Conservation (phyloP, 352 stramenopile genomes). For the Elongisporangium undulatum region DNA sequence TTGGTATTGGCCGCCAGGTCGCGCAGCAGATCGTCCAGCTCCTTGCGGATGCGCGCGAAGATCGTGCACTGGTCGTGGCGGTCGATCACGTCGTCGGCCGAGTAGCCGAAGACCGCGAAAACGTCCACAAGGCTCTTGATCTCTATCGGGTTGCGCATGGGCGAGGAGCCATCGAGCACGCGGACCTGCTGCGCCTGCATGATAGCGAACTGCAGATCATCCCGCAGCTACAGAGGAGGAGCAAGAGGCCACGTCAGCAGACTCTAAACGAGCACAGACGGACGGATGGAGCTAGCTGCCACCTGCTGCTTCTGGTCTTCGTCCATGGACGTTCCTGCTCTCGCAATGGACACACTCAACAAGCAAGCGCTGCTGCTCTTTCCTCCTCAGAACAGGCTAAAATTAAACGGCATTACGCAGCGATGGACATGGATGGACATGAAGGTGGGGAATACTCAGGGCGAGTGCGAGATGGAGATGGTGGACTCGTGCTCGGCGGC, state of each 20-base stretch:
- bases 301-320: slow-evolving; percentile 59
- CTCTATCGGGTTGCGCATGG: slow-evolving; percentile 48
- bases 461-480: background rate
- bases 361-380: background rate
- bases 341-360: too few relatives aligned
- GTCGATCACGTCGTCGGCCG: slow-evolving; percentile 57
- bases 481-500: background rate
- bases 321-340: slow-evolving; percentile 26
- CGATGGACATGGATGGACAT: background rate
- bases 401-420: background rate
- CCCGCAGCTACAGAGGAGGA: slow-evolving; percentile 40
- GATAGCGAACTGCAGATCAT: slow-evolving; percentile 74
- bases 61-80: slow-evolving; percentile 68
- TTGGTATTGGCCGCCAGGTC: slow-evolving; percentile 50
- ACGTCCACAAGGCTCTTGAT: slow-evolving; percentile 67
- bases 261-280: background rate
- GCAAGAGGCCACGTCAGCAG: slow-evolving; percentile 6
- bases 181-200: slow-evolving; percentile 50
- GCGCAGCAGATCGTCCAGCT: slow-evolving; percentile 54
- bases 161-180: slow-evolving; percentile 34
- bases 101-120: slow-evolving; percentile 66
- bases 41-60: slow-evolving; percentile 51
- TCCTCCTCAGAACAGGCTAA: background rate
- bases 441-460: background rate
- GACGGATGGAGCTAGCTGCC: background rate